Evolutionary conservation across 148 eudicot species (phyloP), one percentile per base, ranked within the genome.

Genomic region (Talinum fruticosum): DNA sequence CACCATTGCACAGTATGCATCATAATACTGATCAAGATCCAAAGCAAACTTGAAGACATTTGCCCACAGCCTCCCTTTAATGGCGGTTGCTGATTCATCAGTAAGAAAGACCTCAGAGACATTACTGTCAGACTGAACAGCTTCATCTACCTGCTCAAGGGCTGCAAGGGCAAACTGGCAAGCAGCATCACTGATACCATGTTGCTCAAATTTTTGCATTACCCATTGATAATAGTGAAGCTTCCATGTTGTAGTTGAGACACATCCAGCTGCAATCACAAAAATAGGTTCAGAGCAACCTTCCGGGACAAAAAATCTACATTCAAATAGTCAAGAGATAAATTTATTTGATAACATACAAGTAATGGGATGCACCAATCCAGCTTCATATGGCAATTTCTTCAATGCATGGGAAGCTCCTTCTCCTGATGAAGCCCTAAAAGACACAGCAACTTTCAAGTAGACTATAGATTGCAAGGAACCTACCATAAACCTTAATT

Each of bases 91-190:
- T 61, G 98, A 89, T 81, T 93, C 99, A 73, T 80, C 79, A 30
- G 66, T 38, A 71, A 75, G 75, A 77, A 77, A 75, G 71, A 68
- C 78, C 29, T 38, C 75, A 35, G 80, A 75, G 66, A 74, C 80
- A 77, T 79, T 82, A 71, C 79, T 85, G 74, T 77, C 74, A 76
- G 74, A 61, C 32, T 29, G 80, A 84, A 88, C 83, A 80, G 91
- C 89, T 86, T 91, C 99, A 83, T 93, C 98, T 76, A 91, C 95
- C 86, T 93, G 95, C 87, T 96, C 99, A 75, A 96, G 93, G 66
- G 97, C 93, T 80, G 99, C 97, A 85, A 93, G 89, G 64, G 99
- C 97, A 90, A 93, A 93, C 71, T 91, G 93, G 86, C 95, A 90
- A 78, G 99, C 97, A 78, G 92, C 97, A 87, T 88, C 91, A 85